Evolutionary conservation across 495 filamentous ascomycete genomes (phyloP).

Genomic region (Podospora appendiculata): DNA sequence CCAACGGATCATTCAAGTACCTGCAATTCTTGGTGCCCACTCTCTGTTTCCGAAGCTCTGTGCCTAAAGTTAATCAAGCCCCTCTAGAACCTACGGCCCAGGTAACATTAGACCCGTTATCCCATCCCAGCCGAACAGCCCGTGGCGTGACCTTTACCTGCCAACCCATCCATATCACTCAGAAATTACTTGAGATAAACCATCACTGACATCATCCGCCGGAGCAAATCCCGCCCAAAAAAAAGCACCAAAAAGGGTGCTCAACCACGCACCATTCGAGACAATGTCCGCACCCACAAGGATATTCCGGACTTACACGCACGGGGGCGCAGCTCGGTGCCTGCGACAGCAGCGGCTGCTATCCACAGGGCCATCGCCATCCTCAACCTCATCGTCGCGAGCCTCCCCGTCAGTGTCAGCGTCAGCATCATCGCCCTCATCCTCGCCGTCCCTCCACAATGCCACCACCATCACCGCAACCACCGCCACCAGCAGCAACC

Average conservation of each 20-base stretch:
- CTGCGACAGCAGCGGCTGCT: no score
- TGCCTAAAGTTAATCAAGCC: no score
- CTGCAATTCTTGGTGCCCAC: no score
- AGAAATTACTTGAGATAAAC: background rate
- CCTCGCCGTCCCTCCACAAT: background rate
- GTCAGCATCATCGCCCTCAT: background rate
- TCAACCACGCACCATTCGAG: background rate
- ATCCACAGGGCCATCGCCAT: no score
- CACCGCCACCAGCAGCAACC: slow-evolving; percentile 1
- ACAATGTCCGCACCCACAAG: slow-evolving; percentile 13
- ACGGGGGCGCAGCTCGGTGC: no score
- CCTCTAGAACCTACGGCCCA: no score
- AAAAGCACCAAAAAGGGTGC: background rate
- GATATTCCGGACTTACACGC: slow-evolving; percentile 3
- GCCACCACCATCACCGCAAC: slow-evolving; percentile 6
- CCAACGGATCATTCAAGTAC: no score
- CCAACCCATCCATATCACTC: background rate
- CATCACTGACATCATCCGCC: slow-evolving; percentile 23
- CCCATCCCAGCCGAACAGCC: no score
- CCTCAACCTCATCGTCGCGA: no score
- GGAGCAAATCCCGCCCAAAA: background rate
- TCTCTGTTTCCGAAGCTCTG: no score
- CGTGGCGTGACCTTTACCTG: no score
- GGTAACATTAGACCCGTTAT: no score
- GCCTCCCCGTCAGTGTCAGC: background rate